Evolutionary conservation across 2,329 filamentous ascomycete species (phyloP).

Genomic region (Monilinia vaccinii-corymbosi): DNA sequence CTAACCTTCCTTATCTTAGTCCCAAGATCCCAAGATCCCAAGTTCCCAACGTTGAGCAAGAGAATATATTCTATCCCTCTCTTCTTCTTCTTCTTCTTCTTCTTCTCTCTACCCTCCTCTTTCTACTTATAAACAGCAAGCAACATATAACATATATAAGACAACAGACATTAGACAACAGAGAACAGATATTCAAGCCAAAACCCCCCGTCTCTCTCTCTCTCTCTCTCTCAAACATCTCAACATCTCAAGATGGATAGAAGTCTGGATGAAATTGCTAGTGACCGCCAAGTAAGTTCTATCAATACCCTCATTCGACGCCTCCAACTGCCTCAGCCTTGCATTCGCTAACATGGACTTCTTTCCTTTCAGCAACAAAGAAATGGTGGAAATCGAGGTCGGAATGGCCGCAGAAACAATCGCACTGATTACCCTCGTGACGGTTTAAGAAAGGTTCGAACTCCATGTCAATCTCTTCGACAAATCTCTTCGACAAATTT

Average conservation of each 20-base stretch:
- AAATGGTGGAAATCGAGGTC: constrained; percentile 26
- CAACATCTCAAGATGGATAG: constrained; percentile 43
- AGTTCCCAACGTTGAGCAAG: no score
- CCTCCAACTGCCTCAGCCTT: constrained; percentile 21
- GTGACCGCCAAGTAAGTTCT: constrained; percentile 46
- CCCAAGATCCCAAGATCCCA: no score
- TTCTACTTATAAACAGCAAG: no score
- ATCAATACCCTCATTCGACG: background rate
- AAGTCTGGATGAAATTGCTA: constrained; percentile 55
- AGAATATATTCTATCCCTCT: no score
- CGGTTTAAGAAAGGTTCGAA: constrained; percentile 77
- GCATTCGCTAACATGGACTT: constrained; percentile 10
- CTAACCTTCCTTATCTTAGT: no score
- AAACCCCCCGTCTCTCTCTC: no score
- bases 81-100: no score
- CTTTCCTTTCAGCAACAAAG: constrained; percentile 20
- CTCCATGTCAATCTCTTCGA: background rate
- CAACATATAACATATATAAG: no score
- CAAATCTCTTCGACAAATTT: background rate
- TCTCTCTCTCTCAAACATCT: background rate
- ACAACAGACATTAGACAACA: no score
- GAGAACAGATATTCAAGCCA: no score
- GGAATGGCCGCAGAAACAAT: constrained; percentile 27
- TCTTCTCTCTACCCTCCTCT: no score
- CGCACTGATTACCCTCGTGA: constrained; percentile 57